Percentiles rank a stretch among this genome's conserved stretches.
phyloP scores from a whole-genome alignment of 2,329 filamentous ascomycete species.

The Colletotrichum tanaceti region DNA sequence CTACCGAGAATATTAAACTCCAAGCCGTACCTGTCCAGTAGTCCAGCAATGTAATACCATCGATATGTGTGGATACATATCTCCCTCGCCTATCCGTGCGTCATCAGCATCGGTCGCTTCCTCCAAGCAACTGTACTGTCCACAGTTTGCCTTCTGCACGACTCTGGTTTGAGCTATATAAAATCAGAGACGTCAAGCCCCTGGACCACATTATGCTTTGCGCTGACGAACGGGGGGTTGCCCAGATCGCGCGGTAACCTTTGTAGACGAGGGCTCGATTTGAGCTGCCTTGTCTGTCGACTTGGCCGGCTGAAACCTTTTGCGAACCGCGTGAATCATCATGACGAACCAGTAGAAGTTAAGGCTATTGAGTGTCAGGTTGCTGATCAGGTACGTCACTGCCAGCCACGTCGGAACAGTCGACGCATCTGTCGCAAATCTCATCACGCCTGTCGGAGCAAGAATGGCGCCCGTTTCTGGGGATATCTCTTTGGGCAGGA shows the following conservation, averaged over 20 bases:
- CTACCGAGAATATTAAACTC: background rate
- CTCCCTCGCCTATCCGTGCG: background rate
- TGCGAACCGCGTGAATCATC: slow-evolving; percentile 84
- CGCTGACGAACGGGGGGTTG: slow-evolving; percentile 44
- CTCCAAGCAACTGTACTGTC: no score
- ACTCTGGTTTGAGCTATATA: no score
- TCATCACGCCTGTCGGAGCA: slow-evolving; percentile 56
- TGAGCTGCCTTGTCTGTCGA: slow-evolving; percentile 6
- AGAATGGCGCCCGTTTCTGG: slow-evolving; percentile 42
- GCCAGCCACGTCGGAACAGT: slow-evolving; percentile 78
- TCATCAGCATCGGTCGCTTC: background rate
- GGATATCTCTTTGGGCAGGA: slow-evolving; percentile 41
- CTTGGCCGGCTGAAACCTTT: slow-evolving; percentile 67
- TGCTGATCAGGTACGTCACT: slow-evolving; percentile 74
- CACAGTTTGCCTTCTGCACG: background rate
- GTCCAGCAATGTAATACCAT: background rate
- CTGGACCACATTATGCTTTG: slow-evolving; percentile 45
- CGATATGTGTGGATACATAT: background rate
- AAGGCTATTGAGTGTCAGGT: slow-evolving; percentile 77
- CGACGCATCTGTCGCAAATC: slow-evolving; percentile 61
- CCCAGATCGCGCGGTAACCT: slow-evolving; percentile 47
- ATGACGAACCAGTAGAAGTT: slow-evolving; percentile 90
- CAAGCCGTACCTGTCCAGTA: background rate
- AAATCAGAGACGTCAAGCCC: background rate
- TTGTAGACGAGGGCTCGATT: slow-evolving; percentile 46